A percentile compares a stretch with the other conserved stretches of the same genome.
phyloP scores from a whole-genome alignment of 495 filamentous ascomycete species.

The Xylaria flabelliformis region DNA sequence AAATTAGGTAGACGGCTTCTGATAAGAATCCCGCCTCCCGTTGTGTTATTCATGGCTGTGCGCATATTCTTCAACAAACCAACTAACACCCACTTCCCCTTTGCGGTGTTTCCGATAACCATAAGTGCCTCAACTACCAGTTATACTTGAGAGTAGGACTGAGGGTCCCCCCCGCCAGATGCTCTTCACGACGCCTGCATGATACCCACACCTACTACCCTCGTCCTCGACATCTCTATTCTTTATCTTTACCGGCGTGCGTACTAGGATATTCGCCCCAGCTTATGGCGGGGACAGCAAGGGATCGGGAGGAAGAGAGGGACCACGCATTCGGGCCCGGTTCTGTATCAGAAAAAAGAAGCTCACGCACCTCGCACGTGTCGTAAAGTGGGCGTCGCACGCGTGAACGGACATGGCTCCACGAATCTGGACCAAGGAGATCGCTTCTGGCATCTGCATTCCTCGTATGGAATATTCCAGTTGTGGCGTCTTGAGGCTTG shows the following conservation, averaged over 20 bases:
- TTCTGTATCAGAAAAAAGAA: constrained; percentile 20
- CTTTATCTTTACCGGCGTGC: background rate
- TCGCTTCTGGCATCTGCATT: constrained; percentile 7
- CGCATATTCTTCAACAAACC: background rate
- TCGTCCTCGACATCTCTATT: background rate
- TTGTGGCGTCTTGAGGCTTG: background rate
- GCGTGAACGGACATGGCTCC: constrained; percentile 4
- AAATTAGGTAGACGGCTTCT: background rate
- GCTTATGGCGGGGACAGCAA: constrained; percentile 5
- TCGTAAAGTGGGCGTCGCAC: constrained; percentile 10
- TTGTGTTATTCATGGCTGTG: background rate
- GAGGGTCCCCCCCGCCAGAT: background rate
- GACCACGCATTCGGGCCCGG: constrained; percentile 21
- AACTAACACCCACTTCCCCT: constrained; percentile 2
- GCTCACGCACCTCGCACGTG: constrained; percentile 22
- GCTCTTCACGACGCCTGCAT: constrained; percentile 27
- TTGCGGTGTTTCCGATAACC: constrained; percentile 20
- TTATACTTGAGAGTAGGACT: background rate
- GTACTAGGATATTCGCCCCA: background rate
- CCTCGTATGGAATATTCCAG: constrained; percentile 13
- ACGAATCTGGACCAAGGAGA: constrained; percentile 9
- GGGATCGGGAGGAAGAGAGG: constrained; percentile 15
- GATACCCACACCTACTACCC: constrained; percentile 15
- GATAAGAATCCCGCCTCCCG: constrained; percentile 11
- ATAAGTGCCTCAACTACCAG: background rate